These are phyloP conservation scores for Populus ilicifolia DNA, from an alignment of 345 rosid genomes.

Conservation along the genomic window DNA sequence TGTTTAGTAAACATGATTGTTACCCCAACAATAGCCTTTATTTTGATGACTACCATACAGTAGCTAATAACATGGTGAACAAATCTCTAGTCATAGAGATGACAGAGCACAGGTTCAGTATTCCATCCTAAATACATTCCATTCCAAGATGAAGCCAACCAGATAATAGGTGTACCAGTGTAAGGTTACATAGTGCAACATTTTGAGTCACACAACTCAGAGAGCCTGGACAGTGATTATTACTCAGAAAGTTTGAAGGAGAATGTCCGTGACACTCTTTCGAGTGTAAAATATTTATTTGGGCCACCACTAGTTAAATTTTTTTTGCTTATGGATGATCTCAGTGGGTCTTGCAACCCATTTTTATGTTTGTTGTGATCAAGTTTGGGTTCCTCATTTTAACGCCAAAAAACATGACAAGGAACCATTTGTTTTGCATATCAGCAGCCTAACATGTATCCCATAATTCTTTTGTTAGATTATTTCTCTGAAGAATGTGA, in stretches of 20 bases:
- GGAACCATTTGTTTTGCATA: not conserved
- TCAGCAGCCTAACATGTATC: not conserved
- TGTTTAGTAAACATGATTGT: not conserved
- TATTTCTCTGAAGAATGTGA: not conserved
- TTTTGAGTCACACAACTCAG: not conserved
- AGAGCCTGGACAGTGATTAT: not conserved
- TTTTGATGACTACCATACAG: not conserved
- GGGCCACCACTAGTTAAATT: not conserved
- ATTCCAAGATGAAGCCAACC: not conserved
- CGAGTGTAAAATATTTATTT: not conserved
- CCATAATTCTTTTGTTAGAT: not conserved
- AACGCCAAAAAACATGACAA: not conserved
- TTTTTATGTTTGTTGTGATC: not conserved
- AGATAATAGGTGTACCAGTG: not conserved
- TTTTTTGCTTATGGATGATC: not conserved
- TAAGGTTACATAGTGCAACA: not conserved
- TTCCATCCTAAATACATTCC: not conserved
- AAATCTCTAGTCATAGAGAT: not conserved
- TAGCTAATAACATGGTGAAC: not conserved
- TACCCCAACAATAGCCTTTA: not conserved
- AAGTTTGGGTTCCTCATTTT: not conserved
- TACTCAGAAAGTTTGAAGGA: not conserved
- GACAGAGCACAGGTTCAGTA: not conserved
- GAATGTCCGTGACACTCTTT: not conserved
- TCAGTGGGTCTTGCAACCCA: not conserved